Conservation (phyloP, 2,329 filamentous ascomycete genomes). For the Davidsoniella eucalypti region DNA sequence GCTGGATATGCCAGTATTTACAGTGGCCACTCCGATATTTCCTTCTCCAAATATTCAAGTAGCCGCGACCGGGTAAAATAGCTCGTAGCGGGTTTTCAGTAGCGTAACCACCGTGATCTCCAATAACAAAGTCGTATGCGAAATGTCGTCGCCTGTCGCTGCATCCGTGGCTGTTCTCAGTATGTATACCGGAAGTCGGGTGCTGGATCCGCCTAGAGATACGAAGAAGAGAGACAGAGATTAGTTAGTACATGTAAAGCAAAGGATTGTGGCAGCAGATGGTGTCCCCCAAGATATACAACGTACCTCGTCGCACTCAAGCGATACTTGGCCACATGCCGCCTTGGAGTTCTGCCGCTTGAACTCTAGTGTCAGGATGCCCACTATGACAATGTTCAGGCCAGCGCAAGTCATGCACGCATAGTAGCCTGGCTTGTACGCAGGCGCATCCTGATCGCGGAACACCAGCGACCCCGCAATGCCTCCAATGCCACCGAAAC, state of each 20-base stretch:
- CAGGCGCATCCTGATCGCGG: conserved; percentile 35
- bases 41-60: too few relatives aligned
- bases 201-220: conserved; percentile 13
- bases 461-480: conserved; percentile 64
- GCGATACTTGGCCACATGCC: conserved; percentile 33
- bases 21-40: too few relatives aligned
- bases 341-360: conserved; percentile 31
- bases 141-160: too few relatives aligned
- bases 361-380: conserved; percentile 25
- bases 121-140: too few relatives aligned
- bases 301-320: conserved; percentile 32
- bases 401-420: conserved; percentile 35
- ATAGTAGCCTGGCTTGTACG: conserved; percentile 38
- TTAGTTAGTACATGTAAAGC: too few relatives aligned
- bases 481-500: conserved; percentile 61
- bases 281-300: conserved; percentile 13
- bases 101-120: too few relatives aligned
- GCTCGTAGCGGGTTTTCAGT: too few relatives aligned
- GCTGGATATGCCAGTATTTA: too few relatives aligned
- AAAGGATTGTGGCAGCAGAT: not conserved
- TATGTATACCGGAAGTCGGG: conserved; percentile 11
- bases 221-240: too few relatives aligned
- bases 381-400: conserved; percentile 30
- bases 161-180: not conserved
- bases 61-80: too few relatives aligned